These are phyloP conservation scores for Mycena filopes DNA, from an alignment of 768 basidiomycete genomes.

Conservation along the genomic window DNA sequence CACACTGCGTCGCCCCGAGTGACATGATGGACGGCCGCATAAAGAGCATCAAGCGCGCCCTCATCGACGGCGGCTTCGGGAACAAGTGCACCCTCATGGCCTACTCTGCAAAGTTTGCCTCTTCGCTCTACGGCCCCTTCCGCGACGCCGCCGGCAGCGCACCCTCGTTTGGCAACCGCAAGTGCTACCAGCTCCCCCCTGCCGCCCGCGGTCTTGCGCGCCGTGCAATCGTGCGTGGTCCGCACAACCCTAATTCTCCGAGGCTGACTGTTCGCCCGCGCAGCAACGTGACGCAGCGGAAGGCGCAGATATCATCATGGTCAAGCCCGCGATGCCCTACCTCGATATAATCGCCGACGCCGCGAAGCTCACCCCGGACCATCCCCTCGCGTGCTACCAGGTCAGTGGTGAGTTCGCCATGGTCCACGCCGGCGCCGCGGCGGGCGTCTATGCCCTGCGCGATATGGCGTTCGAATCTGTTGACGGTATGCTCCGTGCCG, in stretches of 20 bases:
- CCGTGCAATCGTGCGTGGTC: slow-evolving; percentile 83
- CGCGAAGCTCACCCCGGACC: slow-evolving; percentile 80
- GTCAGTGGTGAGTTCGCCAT: slow-evolving; percentile 99
- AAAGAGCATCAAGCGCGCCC: slow-evolving; percentile 83
- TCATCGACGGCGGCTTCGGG: slow-evolving; percentile 86
- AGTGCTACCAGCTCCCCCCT: slow-evolving; percentile 98
- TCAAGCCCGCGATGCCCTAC: slow-evolving; percentile 96
- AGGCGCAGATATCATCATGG: slow-evolving; percentile 99
- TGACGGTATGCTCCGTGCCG: slow-evolving; percentile 93
- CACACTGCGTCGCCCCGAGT: slow-evolving; percentile 97
- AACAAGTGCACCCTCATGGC: slow-evolving; percentile 95
- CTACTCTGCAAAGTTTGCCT: slow-evolving; percentile 98
- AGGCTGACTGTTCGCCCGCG: slow-evolving; percentile 1
- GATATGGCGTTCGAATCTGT: slow-evolving; percentile 95
- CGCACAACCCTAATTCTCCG: not conserved
- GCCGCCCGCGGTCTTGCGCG: slow-evolving; percentile 88
- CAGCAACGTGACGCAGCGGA: slow-evolving; percentile 90
- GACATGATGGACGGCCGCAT: slow-evolving; percentile 99
- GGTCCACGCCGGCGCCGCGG: slow-evolving; percentile 92
- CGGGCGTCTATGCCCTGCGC: slow-evolving; percentile 92
- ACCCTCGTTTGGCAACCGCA: slow-evolving; percentile 93
- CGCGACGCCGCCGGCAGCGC: slow-evolving; percentile 98
- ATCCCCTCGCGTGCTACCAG: slow-evolving; percentile 96
- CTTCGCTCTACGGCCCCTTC: slow-evolving; percentile 95
- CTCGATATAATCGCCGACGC: slow-evolving; percentile 96